Evolutionary conservation across 768 basidiomycete species (phyloP).

Genomic region (Hydnomerulius pinastri): DNA sequence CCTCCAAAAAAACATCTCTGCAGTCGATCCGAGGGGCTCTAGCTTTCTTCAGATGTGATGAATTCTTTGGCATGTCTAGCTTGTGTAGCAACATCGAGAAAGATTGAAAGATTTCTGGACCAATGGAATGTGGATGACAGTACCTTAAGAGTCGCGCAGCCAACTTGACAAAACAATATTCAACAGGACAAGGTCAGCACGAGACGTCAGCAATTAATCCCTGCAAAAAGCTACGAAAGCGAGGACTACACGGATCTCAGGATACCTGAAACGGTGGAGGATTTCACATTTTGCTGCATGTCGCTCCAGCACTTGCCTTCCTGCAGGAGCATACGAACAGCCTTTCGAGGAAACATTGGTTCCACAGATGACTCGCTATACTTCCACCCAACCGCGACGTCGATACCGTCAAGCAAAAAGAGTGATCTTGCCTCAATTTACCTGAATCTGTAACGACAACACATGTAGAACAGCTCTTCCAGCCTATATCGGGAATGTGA

Average conservation of each 20-base stretch:
- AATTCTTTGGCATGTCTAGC: conserved; percentile 11
- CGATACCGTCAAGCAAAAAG: too few species aligned
- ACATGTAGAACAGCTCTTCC: too few species aligned
- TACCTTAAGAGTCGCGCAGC: conserved; percentile 5
- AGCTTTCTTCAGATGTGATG: conserved; percentile 18
- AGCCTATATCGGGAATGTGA: too few species aligned
- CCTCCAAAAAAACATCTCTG: conserved; percentile 17
- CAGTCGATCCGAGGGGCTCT: conserved; percentile 19
- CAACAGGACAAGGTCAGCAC: not conserved
- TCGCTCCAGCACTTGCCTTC: too few species aligned
- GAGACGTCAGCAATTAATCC: not conserved
- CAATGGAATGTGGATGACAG: not conserved
- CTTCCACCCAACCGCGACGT: too few species aligned
- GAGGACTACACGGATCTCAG: not conserved
- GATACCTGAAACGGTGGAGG: not conserved
- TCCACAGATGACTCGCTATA: too few species aligned
- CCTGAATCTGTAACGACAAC: too few species aligned
- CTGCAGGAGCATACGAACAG: too few species aligned
- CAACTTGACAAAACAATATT: not conserved
- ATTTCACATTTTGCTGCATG: too few species aligned
- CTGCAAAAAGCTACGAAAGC: not conserved
- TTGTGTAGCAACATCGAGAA: conserved; percentile 16
- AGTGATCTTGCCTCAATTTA: too few species aligned
- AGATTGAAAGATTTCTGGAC: conserved; percentile 2
- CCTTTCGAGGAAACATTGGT: too few species aligned